Conservation (phyloP, 2,329 filamentous ascomycete genomes). For the Sporothrix curviconia region DNA sequence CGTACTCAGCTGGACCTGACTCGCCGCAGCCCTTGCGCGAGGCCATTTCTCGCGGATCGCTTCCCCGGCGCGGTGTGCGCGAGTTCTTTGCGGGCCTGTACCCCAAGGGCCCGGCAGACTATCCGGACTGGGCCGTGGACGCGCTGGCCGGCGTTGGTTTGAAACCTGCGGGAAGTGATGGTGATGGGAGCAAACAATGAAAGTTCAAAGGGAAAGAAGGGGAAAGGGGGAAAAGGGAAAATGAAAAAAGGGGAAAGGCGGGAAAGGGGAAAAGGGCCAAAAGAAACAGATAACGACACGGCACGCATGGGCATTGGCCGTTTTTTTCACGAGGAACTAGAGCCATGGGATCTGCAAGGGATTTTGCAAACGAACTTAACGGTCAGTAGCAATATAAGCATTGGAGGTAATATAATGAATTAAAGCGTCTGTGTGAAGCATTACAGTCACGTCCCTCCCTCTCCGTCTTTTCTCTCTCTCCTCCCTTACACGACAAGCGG, state of each 20-base stretch:
- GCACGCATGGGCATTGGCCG: too few species aligned
- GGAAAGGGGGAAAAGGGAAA: too few species aligned
- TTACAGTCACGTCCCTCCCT: too few species aligned
- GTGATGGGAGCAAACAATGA: background rate
- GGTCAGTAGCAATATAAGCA: too few species aligned
- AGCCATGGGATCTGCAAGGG: too few species aligned
- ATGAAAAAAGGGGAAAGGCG: too few species aligned
- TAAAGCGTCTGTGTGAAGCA: background rate
- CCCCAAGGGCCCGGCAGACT: constrained; percentile 50
- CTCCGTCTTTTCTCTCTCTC: too few species aligned
- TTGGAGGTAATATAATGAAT: too few species aligned
- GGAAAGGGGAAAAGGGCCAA: too few species aligned
- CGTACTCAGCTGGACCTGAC: constrained; percentile 84
- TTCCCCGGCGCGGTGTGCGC: constrained; percentile 73
- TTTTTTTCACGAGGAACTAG: too few species aligned
- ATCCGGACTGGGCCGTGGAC: constrained; percentile 78
- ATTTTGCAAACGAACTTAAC: too few species aligned
- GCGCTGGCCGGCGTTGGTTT: constrained; percentile 75
- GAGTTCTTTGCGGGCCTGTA: constrained; percentile 75
- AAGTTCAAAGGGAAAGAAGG: background rate
- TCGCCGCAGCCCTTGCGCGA: constrained; percentile 62
- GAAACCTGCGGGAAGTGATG: constrained; percentile 44
- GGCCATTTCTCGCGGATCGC: constrained; percentile 71
- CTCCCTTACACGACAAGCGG: constrained; percentile 9
- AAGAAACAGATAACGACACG: too few species aligned